A percentile compares a stretch with the other conserved stretches of the same genome.
These are phyloP conservation scores for Avicennia marina DNA, from an alignment of 257 asterid genomes.

Conservation along the genomic window DNA sequence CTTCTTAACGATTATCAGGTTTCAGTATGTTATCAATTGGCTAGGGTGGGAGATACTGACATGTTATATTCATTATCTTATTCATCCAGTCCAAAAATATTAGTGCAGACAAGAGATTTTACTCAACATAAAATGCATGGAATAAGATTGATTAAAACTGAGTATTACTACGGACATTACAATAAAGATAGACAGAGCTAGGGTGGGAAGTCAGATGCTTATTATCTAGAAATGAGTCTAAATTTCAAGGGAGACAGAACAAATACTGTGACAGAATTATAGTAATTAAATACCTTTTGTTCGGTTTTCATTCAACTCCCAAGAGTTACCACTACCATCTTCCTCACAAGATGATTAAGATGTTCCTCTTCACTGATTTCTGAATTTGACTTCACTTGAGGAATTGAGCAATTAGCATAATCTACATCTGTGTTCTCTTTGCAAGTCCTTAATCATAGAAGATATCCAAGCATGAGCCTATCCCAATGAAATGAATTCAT, in stretches of 20 bases:
- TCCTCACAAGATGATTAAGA: slow-evolving; percentile 45
- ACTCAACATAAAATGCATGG: background rate
- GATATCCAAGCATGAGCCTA: background rate
- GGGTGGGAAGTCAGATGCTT: background rate
- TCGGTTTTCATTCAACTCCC: slow-evolving; percentile 23
- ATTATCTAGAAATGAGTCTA: background rate
- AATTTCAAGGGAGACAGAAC: too few species aligned
- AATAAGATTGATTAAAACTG: too few species aligned
- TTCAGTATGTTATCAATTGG: too few species aligned
- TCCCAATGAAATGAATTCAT: background rate
- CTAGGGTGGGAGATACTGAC: too few species aligned
- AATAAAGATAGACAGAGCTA: background rate
- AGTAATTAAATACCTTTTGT: slow-evolving; percentile 28
- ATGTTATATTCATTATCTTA: too few species aligned
- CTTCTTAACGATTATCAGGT: too few species aligned
- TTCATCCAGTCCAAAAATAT: too few species aligned
- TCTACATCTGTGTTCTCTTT: slow-evolving; percentile 55
- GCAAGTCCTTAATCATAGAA: slow-evolving; percentile 51
- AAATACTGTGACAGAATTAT: background rate
- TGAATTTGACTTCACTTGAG: slow-evolving; percentile 74
- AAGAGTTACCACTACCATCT: slow-evolving; percentile 30
- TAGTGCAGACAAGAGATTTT: too few species aligned
- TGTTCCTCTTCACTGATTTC: slow-evolving; percentile 63
- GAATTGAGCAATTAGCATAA: slow-evolving; percentile 57
- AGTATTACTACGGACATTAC: background rate